Evolutionary conservation across 2,329 filamentous ascomycete genomes (phyloP).

Genomic region (Fonsecaea erecta): DNA sequence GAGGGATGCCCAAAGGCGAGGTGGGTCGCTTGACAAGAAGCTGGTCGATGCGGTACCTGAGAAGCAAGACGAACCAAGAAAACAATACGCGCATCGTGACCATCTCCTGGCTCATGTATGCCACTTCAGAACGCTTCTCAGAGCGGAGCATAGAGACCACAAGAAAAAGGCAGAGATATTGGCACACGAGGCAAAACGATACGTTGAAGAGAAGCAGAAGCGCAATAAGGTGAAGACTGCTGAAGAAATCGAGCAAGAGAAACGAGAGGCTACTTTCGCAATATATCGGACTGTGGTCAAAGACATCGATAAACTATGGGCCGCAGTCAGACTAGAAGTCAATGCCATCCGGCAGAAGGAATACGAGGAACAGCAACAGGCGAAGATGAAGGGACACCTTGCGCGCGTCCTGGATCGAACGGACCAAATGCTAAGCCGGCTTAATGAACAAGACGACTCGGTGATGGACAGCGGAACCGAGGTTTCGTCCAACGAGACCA

Average conservation of each 20-base stretch:
- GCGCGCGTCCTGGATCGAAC: constrained; percentile 59
- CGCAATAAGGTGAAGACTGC: constrained; percentile 35
- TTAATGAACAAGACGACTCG: constrained; percentile 30
- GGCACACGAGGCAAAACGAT: constrained; percentile 36
- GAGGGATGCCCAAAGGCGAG: constrained; percentile 72
- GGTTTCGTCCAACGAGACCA: constrained; percentile 41
- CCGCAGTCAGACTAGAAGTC: constrained; percentile 62
- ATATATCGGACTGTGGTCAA: constrained; percentile 74
- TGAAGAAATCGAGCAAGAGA: constrained; percentile 82
- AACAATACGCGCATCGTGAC: constrained; percentile 85
- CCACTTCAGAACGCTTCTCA: constrained; percentile 79
- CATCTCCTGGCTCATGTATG: constrained; percentile 79
- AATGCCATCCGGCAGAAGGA: constrained; percentile 60
- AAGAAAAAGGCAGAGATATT: constrained; percentile 33
- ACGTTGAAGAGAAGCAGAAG: constrained; percentile 71
- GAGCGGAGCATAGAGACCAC: constrained; percentile 75
- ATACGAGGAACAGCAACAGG: constrained; percentile 66
- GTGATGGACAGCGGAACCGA: constrained; percentile 38
- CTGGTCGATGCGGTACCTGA: constrained; percentile 63
- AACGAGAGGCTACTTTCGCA: constrained; percentile 66
- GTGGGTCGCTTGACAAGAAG: constrained; percentile 67
- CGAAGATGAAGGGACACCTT: constrained; percentile 54
- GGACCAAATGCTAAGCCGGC: constrained; percentile 60
- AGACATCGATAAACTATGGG: constrained; percentile 66
- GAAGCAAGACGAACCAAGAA: constrained; percentile 71